These are phyloP conservation scores for Myrica gale DNA, from an alignment of 306 rosid species.

Conservation along the genomic window DNA sequence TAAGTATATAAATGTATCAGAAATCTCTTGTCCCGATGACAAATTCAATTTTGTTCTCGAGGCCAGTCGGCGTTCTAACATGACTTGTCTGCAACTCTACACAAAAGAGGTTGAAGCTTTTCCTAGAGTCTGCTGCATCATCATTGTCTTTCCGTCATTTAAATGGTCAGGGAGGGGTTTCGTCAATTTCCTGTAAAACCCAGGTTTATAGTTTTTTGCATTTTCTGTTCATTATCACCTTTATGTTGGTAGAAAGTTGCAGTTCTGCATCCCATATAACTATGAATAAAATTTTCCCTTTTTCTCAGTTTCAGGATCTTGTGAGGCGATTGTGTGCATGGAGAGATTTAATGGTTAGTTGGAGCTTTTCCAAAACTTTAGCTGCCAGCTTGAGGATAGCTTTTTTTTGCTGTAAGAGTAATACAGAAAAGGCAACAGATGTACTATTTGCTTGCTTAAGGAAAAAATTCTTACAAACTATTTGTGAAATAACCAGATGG, in stretches of 20 bases:
- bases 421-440: not conserved
- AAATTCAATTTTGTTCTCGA: slow-evolving; percentile 73
- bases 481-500: not conserved
- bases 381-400: slow-evolving; percentile 17
- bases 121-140: slow-evolving; percentile 72
- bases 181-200: slow-evolving; percentile 52
- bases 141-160: slow-evolving; percentile 64
- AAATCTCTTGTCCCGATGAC: slow-evolving; percentile 66
- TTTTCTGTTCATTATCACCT: not conserved
- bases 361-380: slow-evolving; percentile 25
- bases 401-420: slow-evolving; percentile 10
- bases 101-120: slow-evolving; percentile 71
- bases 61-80: slow-evolving; percentile 93
- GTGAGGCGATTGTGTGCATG: slow-evolving; percentile 75
- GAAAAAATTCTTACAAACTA: not conserved
- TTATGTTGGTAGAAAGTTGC: slow-evolving; percentile 17
- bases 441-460: not conserved
- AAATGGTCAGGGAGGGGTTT: slow-evolving; percentile 41
- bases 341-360: slow-evolving; percentile 93
- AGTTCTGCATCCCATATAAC: slow-evolving; percentile 1
- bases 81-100: slow-evolving; percentile 70
- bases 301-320: slow-evolving; percentile 51
- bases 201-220: slow-evolving; percentile 50
- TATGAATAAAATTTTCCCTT: slow-evolving; percentile 20
- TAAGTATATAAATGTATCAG: slow-evolving; percentile 61